Evolutionary conservation across 139 green algal genomes (phyloP), one percentile per base, ranked within the genome.

Genomic region (Chlamydomonas sp.): DNA sequence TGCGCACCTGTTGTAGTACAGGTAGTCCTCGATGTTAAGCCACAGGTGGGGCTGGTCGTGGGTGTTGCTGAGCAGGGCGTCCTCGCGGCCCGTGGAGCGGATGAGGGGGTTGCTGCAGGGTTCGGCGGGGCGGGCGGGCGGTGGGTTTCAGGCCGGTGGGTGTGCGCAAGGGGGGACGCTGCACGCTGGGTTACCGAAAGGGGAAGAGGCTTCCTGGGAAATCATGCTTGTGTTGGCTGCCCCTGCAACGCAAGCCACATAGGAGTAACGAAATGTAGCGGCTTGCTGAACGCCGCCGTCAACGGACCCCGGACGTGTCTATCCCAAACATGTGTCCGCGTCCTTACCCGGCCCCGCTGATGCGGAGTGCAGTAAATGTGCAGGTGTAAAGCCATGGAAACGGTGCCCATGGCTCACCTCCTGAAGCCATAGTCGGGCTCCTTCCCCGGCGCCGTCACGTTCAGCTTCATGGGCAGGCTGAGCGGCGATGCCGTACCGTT

Each of bases 11-110:
- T 94, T 94, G 77, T 93, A 93, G 88, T 92, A 94, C 62, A 96
- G 60, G 77, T 96, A 93, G 74, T 96, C 94, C 91, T 98, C 95
- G 14, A 98, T 85, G 90, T 98, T 98, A 82, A 99, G 87, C 87
- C 93, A 98, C 84, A 98, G 93, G 57, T 67, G 59, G 0, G 95
- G 95, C 2, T 82, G 91, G 62, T 93, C 95, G 63, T 92, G 76
- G 67, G 84, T 80, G 77, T 77, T 71, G 31, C 87, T 87, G 5
- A 93, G 89, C 58, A 93, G 84, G 2, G 76, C 92, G 7, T 93
- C 86, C 63, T 95, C 92, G 0, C 63, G 20, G n/a, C 86, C 85
- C 7, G 91, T 68, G 8, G 91, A 77, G 15, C 92, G 88, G n/a
- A 96, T 89, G 10, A 95, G 84, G 1, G 91, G 91, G 12, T 92